Conservation (phyloP, 495 filamentous ascomycete genomes). For the Penicillium simplicissimum region DNA sequence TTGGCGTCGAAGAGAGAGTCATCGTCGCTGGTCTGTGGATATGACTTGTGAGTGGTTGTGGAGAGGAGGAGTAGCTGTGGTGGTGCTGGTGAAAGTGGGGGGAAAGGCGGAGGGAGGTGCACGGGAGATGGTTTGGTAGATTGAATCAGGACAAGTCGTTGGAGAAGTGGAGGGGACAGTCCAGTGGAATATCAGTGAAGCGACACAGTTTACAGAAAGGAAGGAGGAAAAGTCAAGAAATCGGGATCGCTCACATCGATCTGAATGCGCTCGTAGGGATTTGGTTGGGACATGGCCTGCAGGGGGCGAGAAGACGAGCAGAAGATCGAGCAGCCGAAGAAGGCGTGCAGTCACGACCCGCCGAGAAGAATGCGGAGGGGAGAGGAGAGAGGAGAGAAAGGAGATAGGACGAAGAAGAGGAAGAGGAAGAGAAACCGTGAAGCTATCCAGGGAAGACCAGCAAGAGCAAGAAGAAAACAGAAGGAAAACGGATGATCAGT, state of each 20-base stretch:
- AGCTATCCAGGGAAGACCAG: conserved; percentile 15
- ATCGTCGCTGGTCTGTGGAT: conserved; percentile 42
- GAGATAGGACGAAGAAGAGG: neutral
- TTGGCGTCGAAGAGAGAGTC: conserved; percentile 41
- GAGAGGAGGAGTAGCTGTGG: neutral
- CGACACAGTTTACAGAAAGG: neutral
- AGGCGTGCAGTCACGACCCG: neutral
- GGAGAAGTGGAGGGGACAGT: no score
- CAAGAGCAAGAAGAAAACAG: neutral
- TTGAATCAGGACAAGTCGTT: no score
- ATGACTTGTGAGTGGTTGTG: neutral
- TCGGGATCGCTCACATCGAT: conserved; percentile 36
- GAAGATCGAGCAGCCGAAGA: neutral
- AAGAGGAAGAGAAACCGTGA: conserved; percentile 10
- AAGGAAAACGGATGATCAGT: neutral
- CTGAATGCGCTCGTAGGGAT: conserved; percentile 38
- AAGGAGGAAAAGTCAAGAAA: neutral
- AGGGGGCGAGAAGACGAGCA: conserved; percentile 2
- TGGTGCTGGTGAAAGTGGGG: neutral
- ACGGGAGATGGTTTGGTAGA: neutral
- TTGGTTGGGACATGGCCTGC: conserved; percentile 36
- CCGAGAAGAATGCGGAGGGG: neutral
- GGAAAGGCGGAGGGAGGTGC: no score
- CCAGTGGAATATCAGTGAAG: no score
- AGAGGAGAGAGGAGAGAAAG: neutral